Conservation (phyloP, 352 stramenopile species). For the Phytopythium montanum region DNA sequence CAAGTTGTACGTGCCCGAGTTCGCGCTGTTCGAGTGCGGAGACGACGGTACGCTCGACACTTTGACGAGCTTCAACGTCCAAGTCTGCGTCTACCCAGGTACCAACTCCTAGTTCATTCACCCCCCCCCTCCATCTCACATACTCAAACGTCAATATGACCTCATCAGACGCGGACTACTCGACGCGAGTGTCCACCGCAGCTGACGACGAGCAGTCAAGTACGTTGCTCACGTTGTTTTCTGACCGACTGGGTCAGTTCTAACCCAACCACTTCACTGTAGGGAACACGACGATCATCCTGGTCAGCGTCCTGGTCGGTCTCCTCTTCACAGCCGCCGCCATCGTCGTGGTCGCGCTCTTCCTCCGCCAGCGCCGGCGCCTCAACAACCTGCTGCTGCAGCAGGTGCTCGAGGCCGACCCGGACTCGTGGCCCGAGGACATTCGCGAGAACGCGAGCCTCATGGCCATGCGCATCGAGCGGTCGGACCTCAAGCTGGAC, state of each 20-base stretch:
- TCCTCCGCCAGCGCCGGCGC: conserved; percentile 12
- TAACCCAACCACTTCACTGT: not conserved
- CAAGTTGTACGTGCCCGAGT: not conserved
- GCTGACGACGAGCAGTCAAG: not conserved
- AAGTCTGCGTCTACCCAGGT: conserved; percentile 5
- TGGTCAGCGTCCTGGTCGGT: not conserved
- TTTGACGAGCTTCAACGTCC: not conserved
- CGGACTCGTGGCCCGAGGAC: conserved; percentile 14
- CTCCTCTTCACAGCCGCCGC: not conserved
- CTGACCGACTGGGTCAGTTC: too few species aligned
- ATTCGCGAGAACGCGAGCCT: conserved; percentile 11
- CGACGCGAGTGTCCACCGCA: not conserved
- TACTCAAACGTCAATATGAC: too few species aligned
- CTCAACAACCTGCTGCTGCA: conserved; percentile 22
- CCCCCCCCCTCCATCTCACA: not conserved
- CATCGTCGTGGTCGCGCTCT: conserved; percentile 7
- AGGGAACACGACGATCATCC: not conserved
- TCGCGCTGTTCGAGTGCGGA: not conserved
- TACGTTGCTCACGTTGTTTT: not conserved
- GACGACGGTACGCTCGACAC: not conserved
- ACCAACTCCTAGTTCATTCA: too few species aligned
- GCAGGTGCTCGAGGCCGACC: conserved; percentile 13
- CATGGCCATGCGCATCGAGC: conserved; percentile 13
- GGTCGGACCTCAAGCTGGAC: conserved; percentile 9
- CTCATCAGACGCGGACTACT: not conserved